phyloP scores from a whole-genome alignment of 495 filamentous ascomycete genomes.

The Aspergillus olivimuriae region DNA sequence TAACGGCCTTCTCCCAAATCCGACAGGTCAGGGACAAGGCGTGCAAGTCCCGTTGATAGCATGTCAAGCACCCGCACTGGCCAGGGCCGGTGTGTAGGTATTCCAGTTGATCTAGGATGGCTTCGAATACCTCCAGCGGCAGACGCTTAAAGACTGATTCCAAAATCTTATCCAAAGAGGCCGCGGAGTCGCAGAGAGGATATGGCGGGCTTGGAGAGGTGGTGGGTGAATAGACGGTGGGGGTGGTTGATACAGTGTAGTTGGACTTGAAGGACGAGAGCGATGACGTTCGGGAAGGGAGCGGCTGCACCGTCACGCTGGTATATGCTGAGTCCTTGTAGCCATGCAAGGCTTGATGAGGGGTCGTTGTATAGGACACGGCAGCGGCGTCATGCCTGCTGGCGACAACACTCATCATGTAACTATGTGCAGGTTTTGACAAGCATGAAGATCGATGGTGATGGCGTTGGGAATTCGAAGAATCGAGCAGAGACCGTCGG shows the following conservation, averaged over 20 bases:
- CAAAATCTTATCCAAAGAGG: conserved; percentile 26
- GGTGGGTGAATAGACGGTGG: conserved; percentile 31
- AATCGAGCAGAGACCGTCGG: neutral
- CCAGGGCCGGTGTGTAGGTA: conserved; percentile 38
- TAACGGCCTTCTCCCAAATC: conserved; percentile 61
- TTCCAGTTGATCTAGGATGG: conserved; percentile 47
- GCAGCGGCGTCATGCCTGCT: conserved; percentile 34
- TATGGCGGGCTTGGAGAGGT: conserved; percentile 31
- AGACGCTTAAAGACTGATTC: conserved; percentile 43
- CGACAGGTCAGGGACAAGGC: conserved; percentile 59
- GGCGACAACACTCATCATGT: conserved; percentile 38
- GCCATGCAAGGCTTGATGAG: conserved; percentile 14
- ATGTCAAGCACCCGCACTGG: conserved; percentile 58
- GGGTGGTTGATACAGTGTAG: conserved; percentile 32
- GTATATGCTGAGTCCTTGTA: conserved; percentile 23
- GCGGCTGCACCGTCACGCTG: conserved; percentile 23
- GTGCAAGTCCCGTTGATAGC: conserved; percentile 71
- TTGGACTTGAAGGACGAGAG: conserved; percentile 38
- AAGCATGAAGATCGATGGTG: conserved; percentile 6
- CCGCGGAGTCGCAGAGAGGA: conserved; percentile 31
- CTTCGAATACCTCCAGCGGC: conserved; percentile 51
- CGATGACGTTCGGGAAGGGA: conserved; percentile 32
- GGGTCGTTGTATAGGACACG: conserved; percentile 24
- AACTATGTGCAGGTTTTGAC: conserved; percentile 8
- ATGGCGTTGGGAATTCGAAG: neutral